Conservation (phyloP, 495 filamentous ascomycete genomes). For the Hypoxylon lenormandii region DNA sequence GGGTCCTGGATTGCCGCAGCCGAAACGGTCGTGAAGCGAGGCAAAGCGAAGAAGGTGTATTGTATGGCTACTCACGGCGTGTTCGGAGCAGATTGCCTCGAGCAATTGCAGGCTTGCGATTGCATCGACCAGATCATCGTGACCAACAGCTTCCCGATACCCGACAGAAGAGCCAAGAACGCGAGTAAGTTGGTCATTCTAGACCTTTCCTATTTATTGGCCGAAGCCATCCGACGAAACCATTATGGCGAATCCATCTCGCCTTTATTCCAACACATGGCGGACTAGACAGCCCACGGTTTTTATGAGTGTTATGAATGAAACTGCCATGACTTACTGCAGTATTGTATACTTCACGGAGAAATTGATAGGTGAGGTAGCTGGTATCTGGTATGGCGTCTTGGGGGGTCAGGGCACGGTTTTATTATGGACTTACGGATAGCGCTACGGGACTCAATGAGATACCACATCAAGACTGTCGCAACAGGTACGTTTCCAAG, state of each 20-base stretch:
- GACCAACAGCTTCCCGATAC: constrained; percentile 94
- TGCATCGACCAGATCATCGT: constrained; percentile 95
- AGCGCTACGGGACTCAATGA: constrained; percentile 44
- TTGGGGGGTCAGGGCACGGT: constrained; percentile 25
- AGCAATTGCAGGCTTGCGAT: constrained; percentile 88
- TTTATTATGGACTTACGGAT: constrained; percentile 29
- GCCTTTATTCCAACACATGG: constrained; percentile 79
- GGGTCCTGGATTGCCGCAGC: constrained; percentile 98
- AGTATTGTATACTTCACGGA: constrained; percentile 42
- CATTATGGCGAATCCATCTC: constrained; percentile 92
- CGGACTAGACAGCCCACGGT: constrained; percentile 59
- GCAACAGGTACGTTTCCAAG: constrained; percentile 41
- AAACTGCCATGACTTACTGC: constrained; percentile 37
- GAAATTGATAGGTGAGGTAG: constrained; percentile 39
- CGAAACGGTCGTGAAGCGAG: constrained; percentile 93
- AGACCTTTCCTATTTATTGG: constrained; percentile 84
- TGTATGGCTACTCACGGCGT: constrained; percentile 97
- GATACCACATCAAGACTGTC: constrained; percentile 46
- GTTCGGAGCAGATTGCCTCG: constrained; percentile 87
- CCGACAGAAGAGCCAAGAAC: constrained; percentile 72
- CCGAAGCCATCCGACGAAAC: constrained; percentile 93
- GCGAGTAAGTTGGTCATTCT: constrained; percentile 88
- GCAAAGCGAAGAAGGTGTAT: constrained; percentile 91
- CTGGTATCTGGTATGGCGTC: constrained; percentile 45
- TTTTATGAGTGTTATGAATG: constrained; percentile 42